A percentile compares a stretch with the other conserved stretches of the same genome.
Evolutionary conservation across 805 yeast genomes (phyloP).

Genomic region (Candida parachauliodes): DNA sequence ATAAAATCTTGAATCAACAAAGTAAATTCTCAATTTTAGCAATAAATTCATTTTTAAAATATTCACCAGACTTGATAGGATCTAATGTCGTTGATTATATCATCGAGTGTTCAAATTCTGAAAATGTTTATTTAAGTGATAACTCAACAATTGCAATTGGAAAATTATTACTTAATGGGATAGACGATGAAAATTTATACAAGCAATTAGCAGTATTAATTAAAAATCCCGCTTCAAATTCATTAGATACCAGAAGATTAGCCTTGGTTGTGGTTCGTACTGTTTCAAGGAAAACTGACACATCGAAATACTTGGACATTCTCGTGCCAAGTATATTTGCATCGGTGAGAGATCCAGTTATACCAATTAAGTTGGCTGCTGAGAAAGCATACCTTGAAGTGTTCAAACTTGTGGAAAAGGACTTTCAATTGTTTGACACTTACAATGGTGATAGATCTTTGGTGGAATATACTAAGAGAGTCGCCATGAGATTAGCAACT

Average conservation of each 20-base stretch:
- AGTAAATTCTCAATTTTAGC: conserved; percentile 65
- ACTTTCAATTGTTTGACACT: conserved; percentile 52
- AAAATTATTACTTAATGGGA: conserved; percentile 55
- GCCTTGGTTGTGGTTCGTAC: conserved; percentile 76
- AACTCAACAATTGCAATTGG: conserved; percentile 80
- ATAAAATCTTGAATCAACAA: conserved; percentile 53
- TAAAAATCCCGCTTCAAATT: conserved; percentile 53
- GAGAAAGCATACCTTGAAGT: conserved; percentile 81
- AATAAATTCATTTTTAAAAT: conserved; percentile 74
- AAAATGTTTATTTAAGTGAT: conserved; percentile 57
- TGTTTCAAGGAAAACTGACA: conserved; percentile 57
- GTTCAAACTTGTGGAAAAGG: conserved; percentile 66
- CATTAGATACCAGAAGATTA: conserved; percentile 76
- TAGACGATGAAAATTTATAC: conserved; percentile 46
- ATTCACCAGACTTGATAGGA: conserved; percentile 59
- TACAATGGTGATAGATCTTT: conserved; percentile 78
- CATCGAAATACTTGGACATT: conserved; percentile 51
- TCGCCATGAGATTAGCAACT: conserved; percentile 78
- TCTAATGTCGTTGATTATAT: conserved; percentile 50
- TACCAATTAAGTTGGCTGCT: conserved; percentile 91
- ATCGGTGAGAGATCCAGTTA: conserved; percentile 80
- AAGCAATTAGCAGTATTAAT: conserved; percentile 47
- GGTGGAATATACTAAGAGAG: conserved; percentile 86
- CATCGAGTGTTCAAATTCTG: conserved; percentile 38
- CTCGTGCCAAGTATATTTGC: conserved; percentile 74